Base-by-base conservation (phyloP, 192 early-diverging fungal genomes). In the Podila epicladia region DNA sequence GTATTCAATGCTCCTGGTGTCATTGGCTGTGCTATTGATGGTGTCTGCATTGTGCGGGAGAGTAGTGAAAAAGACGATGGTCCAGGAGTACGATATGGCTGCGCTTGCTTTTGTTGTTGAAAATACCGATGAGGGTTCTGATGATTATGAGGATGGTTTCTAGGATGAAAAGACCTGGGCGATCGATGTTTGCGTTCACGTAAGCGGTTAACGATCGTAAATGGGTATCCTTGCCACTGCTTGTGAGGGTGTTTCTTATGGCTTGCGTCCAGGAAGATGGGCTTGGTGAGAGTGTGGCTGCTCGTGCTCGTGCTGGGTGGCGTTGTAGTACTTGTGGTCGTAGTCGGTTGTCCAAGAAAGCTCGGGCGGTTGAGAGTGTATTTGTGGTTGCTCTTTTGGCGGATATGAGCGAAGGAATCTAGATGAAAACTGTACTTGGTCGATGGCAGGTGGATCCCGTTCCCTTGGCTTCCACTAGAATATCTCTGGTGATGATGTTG, bases 81-180 rank as follows among this genome's bases (percentile, higher is more conserved):
- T 17, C 41, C 41, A 55, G 53, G 53, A 9, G n/a, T 55, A 26
- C 1, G 24, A 22, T 55, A 26, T 22, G 20, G 31, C 12, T 61
- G 59, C 20, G 9, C 24, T 41, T 19, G 31, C 32, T 20, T 20
- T 38, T 58, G 62, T 49, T 58, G 67, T 12, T 49, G 77, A 32
- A 73, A 80, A 17, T 80, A 80, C 11, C 70, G 65, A 26, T 73
- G 67, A 28, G 59, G 69, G 57, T 64, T 73, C 31, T 65, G 67
- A 19, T 41, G 66, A 41, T 57, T 51, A 38, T 57, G 67, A 13
- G 35, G 55, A 19, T 26, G 51, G 22, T 55, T 26, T 26, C 24
- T 55, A n/a, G 41, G 48, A 62, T 66, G 57, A 53, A 32, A 55
- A 22, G 53, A 55, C 24, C 53, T 19, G 0, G 53, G 53, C 6